A percentile compares a stretch with the other conserved stretches of the same genome.
These are phyloP conservation scores for Gossypium aridum DNA, from an alignment of 441 rosid genomes.

Conservation along the genomic window DNA sequence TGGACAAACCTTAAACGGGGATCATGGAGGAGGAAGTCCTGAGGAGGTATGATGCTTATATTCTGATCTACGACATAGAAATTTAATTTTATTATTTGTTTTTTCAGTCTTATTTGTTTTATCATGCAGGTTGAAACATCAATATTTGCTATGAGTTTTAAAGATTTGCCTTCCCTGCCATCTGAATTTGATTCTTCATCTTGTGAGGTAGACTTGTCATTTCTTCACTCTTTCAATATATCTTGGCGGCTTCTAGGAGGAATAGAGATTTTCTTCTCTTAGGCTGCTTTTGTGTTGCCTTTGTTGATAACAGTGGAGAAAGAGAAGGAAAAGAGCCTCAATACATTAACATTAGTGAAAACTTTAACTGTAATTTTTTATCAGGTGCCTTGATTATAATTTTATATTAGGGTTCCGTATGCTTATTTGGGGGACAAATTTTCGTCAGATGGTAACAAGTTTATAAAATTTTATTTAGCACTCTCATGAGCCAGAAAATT, in stretches of 20 bases:
- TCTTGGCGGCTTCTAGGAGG: not conserved
- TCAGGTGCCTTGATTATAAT: not conserved
- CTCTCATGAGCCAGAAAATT: not conserved
- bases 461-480: not conserved
- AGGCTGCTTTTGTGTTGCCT: not conserved
- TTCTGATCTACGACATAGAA: constrained; percentile 1
- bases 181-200: constrained; percentile 59
- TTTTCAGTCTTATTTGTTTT: constrained; percentile 17
- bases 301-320: not conserved
- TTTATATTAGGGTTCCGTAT: not conserved
- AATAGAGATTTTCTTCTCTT: not conserved
- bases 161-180: constrained; percentile 47
- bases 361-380: not conserved
- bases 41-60: constrained; percentile 60
- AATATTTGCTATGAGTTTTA: constrained; percentile 85
- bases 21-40: constrained; percentile 97
- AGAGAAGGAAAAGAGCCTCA: not conserved
- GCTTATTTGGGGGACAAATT: not conserved
- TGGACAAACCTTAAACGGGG: constrained; percentile 96
- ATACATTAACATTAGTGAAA: not conserved
- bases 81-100: not conserved
- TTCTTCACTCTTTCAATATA: constrained; percentile 11
- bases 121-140: constrained; percentile 82
- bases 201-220: constrained; percentile 59
- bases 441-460: not conserved